These are phyloP conservation scores for Pseudotsuga menziesii DNA, from an alignment of 75 land plant species.

Conservation along the genomic window DNA sequence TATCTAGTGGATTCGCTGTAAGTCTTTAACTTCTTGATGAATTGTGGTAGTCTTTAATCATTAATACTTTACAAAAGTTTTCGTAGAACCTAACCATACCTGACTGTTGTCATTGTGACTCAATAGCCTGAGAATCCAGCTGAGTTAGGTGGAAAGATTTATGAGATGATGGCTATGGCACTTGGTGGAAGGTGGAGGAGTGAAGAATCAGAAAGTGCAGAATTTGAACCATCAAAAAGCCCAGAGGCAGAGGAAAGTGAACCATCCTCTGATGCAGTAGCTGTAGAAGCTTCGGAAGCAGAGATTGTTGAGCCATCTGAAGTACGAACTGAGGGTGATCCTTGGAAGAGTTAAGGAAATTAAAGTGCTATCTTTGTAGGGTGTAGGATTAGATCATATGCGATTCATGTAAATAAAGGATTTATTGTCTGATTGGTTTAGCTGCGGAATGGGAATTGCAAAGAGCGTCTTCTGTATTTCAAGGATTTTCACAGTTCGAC, in stretches of 20 bases:
- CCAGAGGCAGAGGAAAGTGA: slow-evolving; percentile 14
- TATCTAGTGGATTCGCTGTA: slow-evolving; percentile 96
- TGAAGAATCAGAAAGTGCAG: slow-evolving; percentile 11
- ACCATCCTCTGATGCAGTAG: not conserved
- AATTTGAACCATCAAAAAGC: not conserved
- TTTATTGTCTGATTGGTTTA: not conserved
- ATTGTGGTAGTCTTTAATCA: not conserved
- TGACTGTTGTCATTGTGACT: slow-evolving; percentile 4
- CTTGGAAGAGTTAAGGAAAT: slow-evolving; percentile 57
- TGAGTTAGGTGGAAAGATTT: slow-evolving; percentile 83
- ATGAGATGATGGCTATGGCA: slow-evolving; percentile 94
- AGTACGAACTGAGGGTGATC: slow-evolving; percentile 78
- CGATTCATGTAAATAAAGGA: not conserved
- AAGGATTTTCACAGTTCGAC: not conserved
- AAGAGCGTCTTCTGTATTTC: not conserved
- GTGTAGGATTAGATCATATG: not conserved
- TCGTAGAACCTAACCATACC: not conserved
- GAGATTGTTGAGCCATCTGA: slow-evolving; percentile 92
- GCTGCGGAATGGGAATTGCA: not conserved
- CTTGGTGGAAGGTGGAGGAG: slow-evolving; percentile 66
- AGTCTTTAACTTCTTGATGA: slow-evolving; percentile 16
- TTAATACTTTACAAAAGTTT: not conserved
- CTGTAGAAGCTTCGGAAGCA: slow-evolving; percentile 23
- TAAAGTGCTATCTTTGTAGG: not conserved
- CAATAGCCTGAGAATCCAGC: slow-evolving; percentile 95